Conservation (phyloP, 2,329 filamentous ascomycete genomes). For the Ophioceras dolichostomum region DNA sequence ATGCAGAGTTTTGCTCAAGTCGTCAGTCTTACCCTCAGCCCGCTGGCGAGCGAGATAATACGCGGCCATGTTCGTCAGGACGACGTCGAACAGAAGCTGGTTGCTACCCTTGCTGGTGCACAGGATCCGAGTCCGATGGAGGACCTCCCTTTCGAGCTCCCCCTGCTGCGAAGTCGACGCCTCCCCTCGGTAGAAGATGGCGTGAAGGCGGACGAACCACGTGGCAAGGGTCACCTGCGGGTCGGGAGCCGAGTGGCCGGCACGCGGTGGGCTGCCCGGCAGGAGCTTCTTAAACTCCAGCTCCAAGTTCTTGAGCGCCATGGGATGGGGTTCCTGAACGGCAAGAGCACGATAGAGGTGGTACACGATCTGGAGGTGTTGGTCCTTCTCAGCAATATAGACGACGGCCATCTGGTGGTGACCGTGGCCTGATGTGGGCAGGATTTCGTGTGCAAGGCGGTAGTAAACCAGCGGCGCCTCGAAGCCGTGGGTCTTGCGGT, state of each 20-base stretch:
- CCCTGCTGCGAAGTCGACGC: conserved; percentile 62
- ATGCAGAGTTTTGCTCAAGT: too few relatives aligned
- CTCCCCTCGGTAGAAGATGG: conserved; percentile 67
- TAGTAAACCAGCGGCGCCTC: conserved; percentile 77
- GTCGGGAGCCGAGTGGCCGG: conserved; percentile 28
- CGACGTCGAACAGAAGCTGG: conserved; percentile 61
- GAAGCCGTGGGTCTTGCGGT: conserved; percentile 63
- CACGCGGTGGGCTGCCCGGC: conserved; percentile 12
- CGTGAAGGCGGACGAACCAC: conserved; percentile 82
- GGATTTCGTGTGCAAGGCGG: conserved; percentile 63
- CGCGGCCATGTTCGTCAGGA: conserved; percentile 76
- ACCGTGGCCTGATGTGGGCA: conserved; percentile 67
- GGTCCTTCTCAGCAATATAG: conserved; percentile 62
- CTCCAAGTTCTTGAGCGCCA: conserved; percentile 65
- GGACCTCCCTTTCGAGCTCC: conserved; percentile 75
- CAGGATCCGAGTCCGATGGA: conserved; percentile 63
- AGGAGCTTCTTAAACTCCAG: conserved; percentile 56
- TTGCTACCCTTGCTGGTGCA: conserved; percentile 57
- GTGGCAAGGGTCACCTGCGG: conserved; percentile 53
- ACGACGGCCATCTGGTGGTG: conserved; percentile 90
- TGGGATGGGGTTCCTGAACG: conserved; percentile 60
- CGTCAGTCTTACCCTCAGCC: conserved; percentile 1
- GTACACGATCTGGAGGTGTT: conserved; percentile 69
- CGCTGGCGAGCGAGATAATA: conserved; percentile 54
- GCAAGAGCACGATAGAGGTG: conserved; percentile 77